These are phyloP conservation scores for Sapria himalayana DNA, from an alignment of 345 rosid genomes.

Conservation along the genomic window DNA sequence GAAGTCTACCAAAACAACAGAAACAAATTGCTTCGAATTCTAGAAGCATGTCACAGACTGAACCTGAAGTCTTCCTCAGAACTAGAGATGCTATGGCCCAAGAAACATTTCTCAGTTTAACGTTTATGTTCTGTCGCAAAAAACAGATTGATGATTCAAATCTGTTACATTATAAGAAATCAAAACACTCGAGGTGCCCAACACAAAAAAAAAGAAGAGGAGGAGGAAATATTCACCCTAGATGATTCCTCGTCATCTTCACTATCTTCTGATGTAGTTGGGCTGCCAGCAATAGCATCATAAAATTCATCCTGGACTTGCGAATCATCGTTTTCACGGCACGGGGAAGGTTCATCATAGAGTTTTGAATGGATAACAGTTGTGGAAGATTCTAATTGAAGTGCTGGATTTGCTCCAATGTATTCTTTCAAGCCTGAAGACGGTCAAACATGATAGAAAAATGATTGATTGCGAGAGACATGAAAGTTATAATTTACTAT, in stretches of 20 bases:
- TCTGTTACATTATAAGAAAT: conserved; percentile 15
- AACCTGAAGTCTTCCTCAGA: conserved; percentile 58
- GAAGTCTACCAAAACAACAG: too few species aligned
- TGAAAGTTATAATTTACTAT: too few species aligned
- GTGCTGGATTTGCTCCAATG: conserved; percentile 74
- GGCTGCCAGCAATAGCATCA: conserved; percentile 57
- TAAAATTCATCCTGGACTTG: conserved; percentile 66
- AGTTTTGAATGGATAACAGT: conserved; percentile 35
- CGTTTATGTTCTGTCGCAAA: conserved; percentile 35
- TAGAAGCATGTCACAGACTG: conserved; percentile 5
- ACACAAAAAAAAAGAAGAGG: conserved; percentile 5
- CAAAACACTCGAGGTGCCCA: background rate
- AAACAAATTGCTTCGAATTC: background rate
- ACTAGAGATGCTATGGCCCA: conserved; percentile 75
- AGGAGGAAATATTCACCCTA: conserved; percentile 21
- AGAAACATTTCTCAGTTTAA: conserved; percentile 62
- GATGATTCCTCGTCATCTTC: conserved; percentile 23
- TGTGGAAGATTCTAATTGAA: conserved; percentile 30
- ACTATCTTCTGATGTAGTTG: conserved; percentile 55
- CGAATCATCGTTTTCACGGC: conserved; percentile 36
- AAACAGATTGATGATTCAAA: conserved; percentile 36
- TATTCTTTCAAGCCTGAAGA: conserved; percentile 78
- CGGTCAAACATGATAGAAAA: too few species aligned
- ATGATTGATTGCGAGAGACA: too few species aligned
- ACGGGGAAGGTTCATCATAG: conserved; percentile 20